Base-by-base conservation (phyloP, 2,329 filamentous ascomycete species). In the Aspergillus intermedius region DNA sequence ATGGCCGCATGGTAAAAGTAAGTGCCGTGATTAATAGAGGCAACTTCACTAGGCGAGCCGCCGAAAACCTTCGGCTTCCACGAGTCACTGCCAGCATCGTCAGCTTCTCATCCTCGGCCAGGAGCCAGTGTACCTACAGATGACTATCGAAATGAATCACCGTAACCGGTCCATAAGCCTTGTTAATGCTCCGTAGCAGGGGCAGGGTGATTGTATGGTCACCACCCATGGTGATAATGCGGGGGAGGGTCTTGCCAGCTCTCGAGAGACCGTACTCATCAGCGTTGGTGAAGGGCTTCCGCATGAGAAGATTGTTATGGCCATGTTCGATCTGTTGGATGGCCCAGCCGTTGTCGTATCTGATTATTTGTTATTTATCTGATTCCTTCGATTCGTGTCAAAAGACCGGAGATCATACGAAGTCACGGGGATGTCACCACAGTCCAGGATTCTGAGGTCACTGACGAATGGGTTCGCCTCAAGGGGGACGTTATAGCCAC, bases 51-150 rank as follows among this genome's bases (percentile, higher is more conserved):
- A 0, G 88, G 88, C 0, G 86, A 83, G 25, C 88, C 88, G 46
- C 89, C 88, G 59, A 94, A 94, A 22, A 93, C 88, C 65, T 91
- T 91, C 40, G 88, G 89, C 50, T 80, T 82, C 87, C 87, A 88
- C 60, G 77, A 77, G 54, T 78, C 77, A 3, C 60, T 71, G 13
- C 6, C 47, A 23, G 10, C 2, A 22, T 9, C 17, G 23, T 45
- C 21, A 43, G 45, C 12, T 17, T 21, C 10, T 42, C 5, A 8
- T 13, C 8, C 7, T 47, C 5, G 25, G 19, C 9, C 7, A 21
- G 15, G 12, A 30, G 23, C 15, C 4, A 13, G 3, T 34, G 4
- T 8, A 32, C 67, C 62, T 65, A 76, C 67, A 82, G 68, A 62
- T 83, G 80, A 43, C 74, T 79, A 62, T 83, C 80, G 59, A 83